A percentile compares a stretch with the other conserved stretches of the same genome.
phyloP scores from a whole-genome alignment of 495 filamentous ascomycete species.

The Hypomontagnella submonticulosa region DNA sequence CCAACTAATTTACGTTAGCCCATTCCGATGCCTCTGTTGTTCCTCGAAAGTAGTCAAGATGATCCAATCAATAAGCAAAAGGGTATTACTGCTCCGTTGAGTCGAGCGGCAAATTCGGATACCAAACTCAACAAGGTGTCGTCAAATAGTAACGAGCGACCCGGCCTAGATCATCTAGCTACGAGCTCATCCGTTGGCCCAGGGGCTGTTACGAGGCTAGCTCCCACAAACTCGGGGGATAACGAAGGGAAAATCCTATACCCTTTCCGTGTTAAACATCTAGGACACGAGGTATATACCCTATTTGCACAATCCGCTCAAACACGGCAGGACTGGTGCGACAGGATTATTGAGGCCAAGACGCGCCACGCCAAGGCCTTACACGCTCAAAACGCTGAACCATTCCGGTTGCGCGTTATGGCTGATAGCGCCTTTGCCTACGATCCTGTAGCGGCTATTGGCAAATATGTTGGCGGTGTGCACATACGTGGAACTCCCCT shows the following conservation, averaged over 20 bases:
- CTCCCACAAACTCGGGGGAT: slow-evolving; percentile 59
- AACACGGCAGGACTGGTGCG: slow-evolving; percentile 87
- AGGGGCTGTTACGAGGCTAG: slow-evolving; percentile 61
- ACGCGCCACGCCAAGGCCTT: slow-evolving; percentile 88
- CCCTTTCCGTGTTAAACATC: slow-evolving; percentile 95
- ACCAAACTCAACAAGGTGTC: slow-evolving; percentile 63
- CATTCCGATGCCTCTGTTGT: slow-evolving; percentile 96
- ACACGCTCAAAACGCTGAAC: slow-evolving; percentile 93
- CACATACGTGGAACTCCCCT: slow-evolving; percentile 88
- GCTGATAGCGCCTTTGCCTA: slow-evolving; percentile 91
- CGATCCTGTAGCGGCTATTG: slow-evolving; percentile 67
- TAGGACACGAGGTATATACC: slow-evolving; percentile 90
- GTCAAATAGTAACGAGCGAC: slow-evolving; percentile 62
- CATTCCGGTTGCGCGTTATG: slow-evolving; percentile 90
- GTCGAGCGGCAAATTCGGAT: slow-evolving; percentile 59
- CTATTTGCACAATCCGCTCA: slow-evolving; percentile 81
- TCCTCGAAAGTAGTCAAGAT: slow-evolving; percentile 89
- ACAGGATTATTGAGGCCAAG: slow-evolving; percentile 93
- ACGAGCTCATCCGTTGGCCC: slow-evolving; percentile 63
- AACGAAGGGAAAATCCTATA: slow-evolving; percentile 84
- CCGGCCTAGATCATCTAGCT: slow-evolving; percentile 70
- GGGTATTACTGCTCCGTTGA: slow-evolving; percentile 76
- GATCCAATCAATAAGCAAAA: slow-evolving; percentile 89
- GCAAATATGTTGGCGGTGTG: slow-evolving; percentile 57
- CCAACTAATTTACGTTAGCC: slow-evolving; percentile 61